A percentile compares a stretch with the other conserved stretches of the same genome.
Evolutionary conservation across 208 protist species (phyloP).

Genomic region (Zelonia costaricensis): DNA sequence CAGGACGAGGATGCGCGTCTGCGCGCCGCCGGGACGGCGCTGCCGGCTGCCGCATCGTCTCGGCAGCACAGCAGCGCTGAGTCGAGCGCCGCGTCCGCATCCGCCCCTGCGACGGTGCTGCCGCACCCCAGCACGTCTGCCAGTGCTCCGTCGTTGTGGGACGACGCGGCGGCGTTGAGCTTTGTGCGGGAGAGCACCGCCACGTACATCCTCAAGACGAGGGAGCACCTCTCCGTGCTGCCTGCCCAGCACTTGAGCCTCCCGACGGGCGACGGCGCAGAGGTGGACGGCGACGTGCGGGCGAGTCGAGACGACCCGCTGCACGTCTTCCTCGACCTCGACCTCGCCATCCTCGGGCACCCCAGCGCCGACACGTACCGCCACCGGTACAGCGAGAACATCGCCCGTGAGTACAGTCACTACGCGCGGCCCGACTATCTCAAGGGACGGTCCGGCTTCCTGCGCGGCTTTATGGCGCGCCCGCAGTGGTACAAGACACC

Average conservation of each 20-base stretch:
- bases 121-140: too few species aligned
- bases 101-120: too few species aligned
- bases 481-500: constrained; percentile 73
- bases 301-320: constrained; percentile 14
- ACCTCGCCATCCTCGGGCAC: constrained; percentile 68
- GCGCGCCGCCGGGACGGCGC: too few species aligned
- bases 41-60: too few species aligned
- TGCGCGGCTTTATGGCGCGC: constrained; percentile 41
- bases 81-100: too few species aligned
- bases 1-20: too few species aligned
- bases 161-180: constrained; percentile 7
- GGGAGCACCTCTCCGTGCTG: constrained; percentile 24
- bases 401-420: constrained; percentile 66
- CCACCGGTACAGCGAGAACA: constrained; percentile 41
- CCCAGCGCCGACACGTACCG: constrained; percentile 23
- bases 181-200: constrained; percentile 19
- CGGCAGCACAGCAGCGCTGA: too few species aligned
- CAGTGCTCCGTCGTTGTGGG: too few species aligned
- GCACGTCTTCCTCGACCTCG: constrained; percentile 69
- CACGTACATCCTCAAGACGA: constrained; percentile 26
- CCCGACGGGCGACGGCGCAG: neutral
- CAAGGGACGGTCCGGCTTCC: constrained; percentile 49
- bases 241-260: constrained; percentile 5
- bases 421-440: constrained; percentile 41
- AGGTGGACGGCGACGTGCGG: neutral